phyloP scores from a whole-genome alignment of 768 basidiomycete genomes.

The Rossbeevera mucosa region DNA sequence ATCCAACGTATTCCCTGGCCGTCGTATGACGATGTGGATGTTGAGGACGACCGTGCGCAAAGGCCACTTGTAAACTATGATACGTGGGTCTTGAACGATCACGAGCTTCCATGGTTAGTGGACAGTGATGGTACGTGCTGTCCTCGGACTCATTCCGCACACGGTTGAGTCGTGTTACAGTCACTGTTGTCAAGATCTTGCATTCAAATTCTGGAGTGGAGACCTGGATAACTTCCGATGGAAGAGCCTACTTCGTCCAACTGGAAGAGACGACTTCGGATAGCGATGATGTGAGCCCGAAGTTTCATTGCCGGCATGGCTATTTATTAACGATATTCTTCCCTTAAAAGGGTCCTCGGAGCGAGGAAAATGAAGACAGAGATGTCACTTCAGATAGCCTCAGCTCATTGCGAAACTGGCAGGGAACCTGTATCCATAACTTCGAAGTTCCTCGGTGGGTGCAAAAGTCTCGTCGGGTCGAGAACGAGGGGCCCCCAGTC shows the following conservation, averaged over 20 bases:
- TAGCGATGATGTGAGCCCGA: constrained; percentile 39
- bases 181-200: constrained; percentile 60
- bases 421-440: constrained; percentile 76
- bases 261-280: constrained; percentile 35
- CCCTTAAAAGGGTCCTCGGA: constrained; percentile 9
- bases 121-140: constrained; percentile 58
- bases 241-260: constrained; percentile 74
- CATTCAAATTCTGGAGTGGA: constrained; percentile 60
- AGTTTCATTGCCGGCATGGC: background rate
- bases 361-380: constrained; percentile 6
- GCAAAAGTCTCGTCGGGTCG: constrained; percentile 63
- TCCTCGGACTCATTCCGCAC: background rate
- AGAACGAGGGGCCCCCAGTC: constrained; percentile 39
- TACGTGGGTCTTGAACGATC: constrained; percentile 65
- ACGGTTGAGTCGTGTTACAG: constrained; percentile 32
- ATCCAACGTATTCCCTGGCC: constrained; percentile 88
- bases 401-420: constrained; percentile 41
- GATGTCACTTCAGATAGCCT: constrained; percentile 3
- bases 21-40: constrained; percentile 38
- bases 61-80: constrained; percentile 48
- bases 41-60: constrained; percentile 31
- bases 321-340: constrained; percentile 3
- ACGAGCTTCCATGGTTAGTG: constrained; percentile 70
- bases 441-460: constrained; percentile 74
- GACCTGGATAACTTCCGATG: constrained; percentile 83